phyloP scores from a whole-genome alignment of 2,329 filamentous ascomycete species.

The Talaromyces sp. region DNA sequence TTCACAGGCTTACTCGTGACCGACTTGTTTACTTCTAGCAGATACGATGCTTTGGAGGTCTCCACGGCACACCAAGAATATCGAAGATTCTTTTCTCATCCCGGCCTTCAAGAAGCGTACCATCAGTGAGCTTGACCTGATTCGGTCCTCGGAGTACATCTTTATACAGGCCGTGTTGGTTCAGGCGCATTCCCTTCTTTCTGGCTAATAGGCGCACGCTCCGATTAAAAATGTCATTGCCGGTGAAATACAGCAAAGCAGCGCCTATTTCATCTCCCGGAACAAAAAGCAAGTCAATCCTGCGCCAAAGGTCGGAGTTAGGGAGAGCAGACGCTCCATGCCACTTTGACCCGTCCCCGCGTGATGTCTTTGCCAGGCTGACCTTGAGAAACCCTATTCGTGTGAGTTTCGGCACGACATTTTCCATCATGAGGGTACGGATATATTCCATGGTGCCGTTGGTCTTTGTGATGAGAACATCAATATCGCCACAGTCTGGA shows the following conservation, averaged over 20 bases:
- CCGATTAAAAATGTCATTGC: conserved; percentile 90
- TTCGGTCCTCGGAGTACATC: conserved; percentile 61
- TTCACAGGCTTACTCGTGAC: no score
- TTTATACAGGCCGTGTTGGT: conserved; percentile 74
- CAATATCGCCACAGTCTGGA: conserved; percentile 72
- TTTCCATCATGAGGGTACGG: conserved; percentile 57
- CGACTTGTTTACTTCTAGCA: conserved; percentile 40
- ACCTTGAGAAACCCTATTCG: conserved; percentile 63
- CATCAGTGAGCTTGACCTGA: conserved; percentile 61
- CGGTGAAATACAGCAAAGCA: conserved; percentile 90
- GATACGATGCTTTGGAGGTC: conserved; percentile 70
- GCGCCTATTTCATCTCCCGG: conserved; percentile 76
- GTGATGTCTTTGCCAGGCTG: conserved; percentile 59
- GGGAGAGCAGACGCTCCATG: conserved; percentile 78
- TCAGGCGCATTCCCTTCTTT: conserved; percentile 77
- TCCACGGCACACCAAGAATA: conserved; percentile 77
- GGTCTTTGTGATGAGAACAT: conserved; percentile 73
- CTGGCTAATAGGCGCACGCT: conserved; percentile 76
- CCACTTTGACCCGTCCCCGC: conserved; percentile 70
- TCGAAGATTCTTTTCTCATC: conserved; percentile 79
- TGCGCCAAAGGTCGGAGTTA: conserved; percentile 60
- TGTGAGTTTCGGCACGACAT: conserved; percentile 61
- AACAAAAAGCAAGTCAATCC: conserved; percentile 81
- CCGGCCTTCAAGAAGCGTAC: conserved; percentile 66
- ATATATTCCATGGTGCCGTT: conserved; percentile 58